Percentiles rank a stretch among this genome's conserved stretches.
phyloP scores from a whole-genome alignment of 345 rosid genomes.

The Dipteronia sinensis region DNA sequence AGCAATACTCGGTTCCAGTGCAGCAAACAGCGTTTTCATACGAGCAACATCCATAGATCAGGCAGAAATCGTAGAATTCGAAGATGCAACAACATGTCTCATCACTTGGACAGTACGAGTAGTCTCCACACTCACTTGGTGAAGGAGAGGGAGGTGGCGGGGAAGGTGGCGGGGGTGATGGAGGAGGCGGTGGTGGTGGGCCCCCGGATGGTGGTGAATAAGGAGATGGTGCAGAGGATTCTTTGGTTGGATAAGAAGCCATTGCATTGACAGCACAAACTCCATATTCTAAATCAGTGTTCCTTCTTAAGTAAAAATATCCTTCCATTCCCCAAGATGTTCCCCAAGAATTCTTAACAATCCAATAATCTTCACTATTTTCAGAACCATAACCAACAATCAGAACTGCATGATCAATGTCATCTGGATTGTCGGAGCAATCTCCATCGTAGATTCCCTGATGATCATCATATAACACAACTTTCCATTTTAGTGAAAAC shows the following conservation, averaged over 20 bases:
- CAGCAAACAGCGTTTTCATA: constrained; percentile 71
- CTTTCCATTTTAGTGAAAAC: neutral
- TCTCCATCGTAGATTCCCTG: constrained; percentile 65
- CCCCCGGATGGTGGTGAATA: constrained; percentile 33
- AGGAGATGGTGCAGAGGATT: constrained; percentile 62
- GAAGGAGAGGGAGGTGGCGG: constrained; percentile 58
- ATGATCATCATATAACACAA: neutral
- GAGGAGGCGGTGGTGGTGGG: constrained; percentile 31
- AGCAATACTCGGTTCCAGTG: constrained; percentile 51
- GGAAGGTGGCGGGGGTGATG: constrained; percentile 34
- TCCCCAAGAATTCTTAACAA: constrained; percentile 85
- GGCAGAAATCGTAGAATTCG: constrained; percentile 47
- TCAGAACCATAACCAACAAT: constrained; percentile 79
- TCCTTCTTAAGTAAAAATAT: constrained; percentile 52
- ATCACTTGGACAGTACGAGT: constrained; percentile 49
- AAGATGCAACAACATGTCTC: constrained; percentile 71
- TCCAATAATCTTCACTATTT: constrained; percentile 71
- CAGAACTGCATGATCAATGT: constrained; percentile 75
- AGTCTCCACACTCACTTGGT: constrained; percentile 66
- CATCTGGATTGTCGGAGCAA: constrained; percentile 60
- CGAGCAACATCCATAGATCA: constrained; percentile 62
- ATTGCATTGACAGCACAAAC: constrained; percentile 64
- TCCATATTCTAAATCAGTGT: constrained; percentile 42
- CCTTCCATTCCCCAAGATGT: constrained; percentile 71
- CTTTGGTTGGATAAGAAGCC: constrained; percentile 74